phyloP scores from a whole-genome alignment of 192 early-diverging fungal genomes.

The Lobulomyces angularis region DNA sequence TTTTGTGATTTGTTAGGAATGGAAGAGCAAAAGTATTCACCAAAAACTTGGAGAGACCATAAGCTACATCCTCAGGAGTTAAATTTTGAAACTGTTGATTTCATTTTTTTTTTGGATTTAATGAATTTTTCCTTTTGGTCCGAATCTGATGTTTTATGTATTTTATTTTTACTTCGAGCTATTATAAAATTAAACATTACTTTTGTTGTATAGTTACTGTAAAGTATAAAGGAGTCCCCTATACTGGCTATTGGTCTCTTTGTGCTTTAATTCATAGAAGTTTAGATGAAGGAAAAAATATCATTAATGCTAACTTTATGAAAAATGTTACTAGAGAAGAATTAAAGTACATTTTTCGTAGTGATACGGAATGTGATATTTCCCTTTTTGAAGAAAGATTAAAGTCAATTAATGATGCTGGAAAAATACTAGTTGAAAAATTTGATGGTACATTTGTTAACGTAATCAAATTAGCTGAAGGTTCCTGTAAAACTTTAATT shows the following conservation, averaged over 20 bases:
- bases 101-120: slow-evolving; percentile 73
- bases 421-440: slow-evolving; percentile 40
- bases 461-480: neutral
- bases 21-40: neutral
- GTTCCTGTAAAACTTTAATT: neutral
- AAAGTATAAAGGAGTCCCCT: slow-evolving; percentile 31
- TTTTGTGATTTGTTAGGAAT: neutral
- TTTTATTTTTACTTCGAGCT: slow-evolving; percentile 24
- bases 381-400: slow-evolving; percentile 52
- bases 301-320: slow-evolving; percentile 47
- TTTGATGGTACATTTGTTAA: neutral
- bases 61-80: slow-evolving; percentile 3
- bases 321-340: slow-evolving; percentile 21
- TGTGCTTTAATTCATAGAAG: slow-evolving; percentile 67
- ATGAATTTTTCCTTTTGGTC: slow-evolving; percentile 84
- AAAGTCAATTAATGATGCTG: slow-evolving; percentile 52
- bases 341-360: slow-evolving; percentile 46
- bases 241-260: slow-evolving; percentile 75
- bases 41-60: neutral
- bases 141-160: slow-evolving; percentile 31
- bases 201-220: slow-evolving; percentile 40
- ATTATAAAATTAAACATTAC: too few relatives aligned
- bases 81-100: neutral
- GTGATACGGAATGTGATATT: slow-evolving; percentile 36
- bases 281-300: slow-evolving; percentile 39